Base-by-base conservation (phyloP, 2,329 filamentous ascomycete species). In the Colletotrichum sidae region DNA sequence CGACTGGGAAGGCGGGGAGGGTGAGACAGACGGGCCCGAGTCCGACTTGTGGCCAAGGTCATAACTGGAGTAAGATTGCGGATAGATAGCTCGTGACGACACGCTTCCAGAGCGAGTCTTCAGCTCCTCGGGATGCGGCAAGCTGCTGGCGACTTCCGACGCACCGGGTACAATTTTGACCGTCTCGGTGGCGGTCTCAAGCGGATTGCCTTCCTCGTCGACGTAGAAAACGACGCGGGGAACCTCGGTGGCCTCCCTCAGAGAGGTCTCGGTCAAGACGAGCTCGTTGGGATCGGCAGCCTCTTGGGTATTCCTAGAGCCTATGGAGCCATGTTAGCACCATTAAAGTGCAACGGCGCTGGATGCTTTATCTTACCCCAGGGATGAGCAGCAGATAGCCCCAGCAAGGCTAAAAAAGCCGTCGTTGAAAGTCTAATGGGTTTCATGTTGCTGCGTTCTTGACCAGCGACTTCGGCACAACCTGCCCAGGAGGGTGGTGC, bases 211-310 rank as follows among this genome's bases (percentile, higher is more conserved):
- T 62, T 83, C 74, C 68, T 84, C 77, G 71, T 92, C 83, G 50
- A 90, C 86, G 75, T 86, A 90, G 70, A 91, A 82, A 35, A 88
- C 81, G 54, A 85, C 79, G 63, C 84, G 78, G 6, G 81, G 79
- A 9, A 79, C 69, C 44, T 82, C 77, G 44, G 80, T 83, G 11
- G 80, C 74, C 38, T 72, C 73, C 49, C 78, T 75, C 51, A 79
- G 70, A 9, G 75, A 71, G 10, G 76, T 71, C 67, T 79, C 75
- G 4, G 77, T 76, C n/a, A 79, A 69, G 4, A 79, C 78, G 50
- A 76, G 71, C 60, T 67, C 72, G 59, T 17, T 13, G 38, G 46
- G 52, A 25, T n/a, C n/a, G 4, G n/a, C 4, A 11, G 34, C 39
- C 37, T 25, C 42, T 13, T 34, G 47, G 37, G n/a, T 41, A 57